Evolutionary conservation across 23 red algal genomes (phyloP).

Genomic region (Gracilaria caudata): DNA sequence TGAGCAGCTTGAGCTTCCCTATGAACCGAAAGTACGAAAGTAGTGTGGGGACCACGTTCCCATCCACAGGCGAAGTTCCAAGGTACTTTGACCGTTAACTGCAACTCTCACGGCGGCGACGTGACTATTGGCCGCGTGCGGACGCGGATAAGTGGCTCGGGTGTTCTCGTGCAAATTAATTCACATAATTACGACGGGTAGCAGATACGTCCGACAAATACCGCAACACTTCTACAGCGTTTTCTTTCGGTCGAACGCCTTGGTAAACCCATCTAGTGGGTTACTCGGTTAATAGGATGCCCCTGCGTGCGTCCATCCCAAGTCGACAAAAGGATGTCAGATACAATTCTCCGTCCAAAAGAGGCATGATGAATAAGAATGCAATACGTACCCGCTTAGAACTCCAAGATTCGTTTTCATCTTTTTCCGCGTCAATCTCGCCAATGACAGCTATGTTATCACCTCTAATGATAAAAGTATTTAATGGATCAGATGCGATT

Average conservation of each 20-base stretch:
- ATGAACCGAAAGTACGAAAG: not conserved
- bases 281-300: slow-evolving; percentile 37
- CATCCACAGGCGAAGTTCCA: not conserved
- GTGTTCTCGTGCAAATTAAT: not conserved
- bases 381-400: slow-evolving; percentile 25
- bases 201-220: not conserved
- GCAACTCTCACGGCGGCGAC: no score
- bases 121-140: not conserved
- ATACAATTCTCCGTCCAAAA: not conserved
- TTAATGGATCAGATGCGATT: slow-evolving; percentile 35
- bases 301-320: not conserved
- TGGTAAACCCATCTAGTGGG: not conserved
- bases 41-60: not conserved
- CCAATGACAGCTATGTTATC: slow-evolving; percentile 79
- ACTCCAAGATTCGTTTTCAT: slow-evolving; percentile 51
- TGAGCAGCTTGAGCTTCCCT: not conserved
- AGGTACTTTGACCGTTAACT: not conserved
- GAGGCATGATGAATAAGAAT: not conserved
- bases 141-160: not conserved
- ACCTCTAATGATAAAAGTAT: slow-evolving; percentile 67
- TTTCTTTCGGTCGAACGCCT: no score
- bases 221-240: no score
- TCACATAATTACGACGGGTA: slow-evolving; percentile 20
- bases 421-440: slow-evolving; percentile 59
- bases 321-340: not conserved